phyloP scores from a whole-genome alignment of 306 rosid genomes.

The Nissolia schottii region DNA sequence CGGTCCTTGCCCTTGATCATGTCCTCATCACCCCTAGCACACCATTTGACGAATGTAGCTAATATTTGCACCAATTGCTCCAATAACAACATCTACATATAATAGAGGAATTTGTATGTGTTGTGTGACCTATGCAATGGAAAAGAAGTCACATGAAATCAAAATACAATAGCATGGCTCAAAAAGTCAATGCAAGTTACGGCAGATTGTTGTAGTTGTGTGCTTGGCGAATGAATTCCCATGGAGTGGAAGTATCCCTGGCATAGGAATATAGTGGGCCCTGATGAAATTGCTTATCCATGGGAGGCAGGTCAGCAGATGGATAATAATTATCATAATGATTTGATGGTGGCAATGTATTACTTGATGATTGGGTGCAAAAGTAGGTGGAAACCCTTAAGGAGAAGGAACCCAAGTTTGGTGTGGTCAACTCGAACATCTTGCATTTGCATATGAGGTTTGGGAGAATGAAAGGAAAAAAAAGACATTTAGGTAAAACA shows the following conservation, averaged over 20 bases:
- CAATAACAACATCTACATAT: constrained; percentile 46
- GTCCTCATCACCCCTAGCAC: constrained; percentile 40
- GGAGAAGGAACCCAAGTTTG: constrained; percentile 39
- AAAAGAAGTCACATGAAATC: neutral
- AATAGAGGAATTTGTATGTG: constrained; percentile 49
- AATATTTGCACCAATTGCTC: constrained; percentile 38
- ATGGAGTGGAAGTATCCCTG: constrained; percentile 32
- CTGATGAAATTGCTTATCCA: constrained; percentile 34
- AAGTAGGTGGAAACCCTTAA: constrained; percentile 37
- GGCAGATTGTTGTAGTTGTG: constrained; percentile 28
- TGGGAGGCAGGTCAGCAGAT: constrained; percentile 30
- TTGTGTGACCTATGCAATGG: constrained; percentile 34
- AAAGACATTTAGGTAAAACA: constrained; percentile 31
- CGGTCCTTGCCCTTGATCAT: too few species aligned
- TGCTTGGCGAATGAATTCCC: constrained; percentile 21
- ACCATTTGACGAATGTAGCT: constrained; percentile 49
- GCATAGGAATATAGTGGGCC: constrained; percentile 39
- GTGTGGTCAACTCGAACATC: constrained; percentile 32
- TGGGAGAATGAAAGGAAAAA: neutral
- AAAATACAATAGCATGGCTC: neutral
- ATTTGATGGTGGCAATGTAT: constrained; percentile 34
- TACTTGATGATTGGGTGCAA: constrained; percentile 40
- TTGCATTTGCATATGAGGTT: constrained; percentile 31
- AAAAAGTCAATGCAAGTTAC: neutral
- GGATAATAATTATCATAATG: constrained; percentile 40